These are phyloP conservation scores for Sistotremastrum niveocremeum DNA, from an alignment of 768 basidiomycete species.

Conservation along the genomic window DNA sequence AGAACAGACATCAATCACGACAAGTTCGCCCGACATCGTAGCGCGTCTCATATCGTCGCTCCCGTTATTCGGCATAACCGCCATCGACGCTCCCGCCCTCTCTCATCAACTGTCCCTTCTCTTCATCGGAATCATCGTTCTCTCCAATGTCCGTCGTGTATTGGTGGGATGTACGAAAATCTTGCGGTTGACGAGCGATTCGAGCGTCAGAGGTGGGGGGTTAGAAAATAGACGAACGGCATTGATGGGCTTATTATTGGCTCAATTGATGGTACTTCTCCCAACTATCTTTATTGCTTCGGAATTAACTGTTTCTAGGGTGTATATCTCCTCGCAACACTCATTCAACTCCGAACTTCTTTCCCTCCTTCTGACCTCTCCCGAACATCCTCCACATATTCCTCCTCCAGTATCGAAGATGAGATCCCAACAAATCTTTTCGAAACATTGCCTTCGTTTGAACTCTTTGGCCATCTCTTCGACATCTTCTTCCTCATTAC, in stretches of 20 bases:
- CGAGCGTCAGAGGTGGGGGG: slow-evolving; percentile 28
- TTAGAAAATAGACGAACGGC: slow-evolving; percentile 1
- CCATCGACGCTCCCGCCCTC: slow-evolving; percentile 25
- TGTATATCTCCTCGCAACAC: slow-evolving; percentile 69
- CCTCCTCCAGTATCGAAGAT: not conserved
- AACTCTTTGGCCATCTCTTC: slow-evolving; percentile 61
- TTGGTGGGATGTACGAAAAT: slow-evolving; percentile 24
- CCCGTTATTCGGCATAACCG: slow-evolving; percentile 21
- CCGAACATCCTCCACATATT: not conserved
- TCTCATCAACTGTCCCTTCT: slow-evolving; percentile 48
- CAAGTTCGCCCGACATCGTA: slow-evolving; percentile 22
- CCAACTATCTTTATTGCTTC: not conserved
- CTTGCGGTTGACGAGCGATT: slow-evolving; percentile 25
- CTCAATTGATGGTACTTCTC: slow-evolving; percentile 64
- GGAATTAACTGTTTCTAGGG: slow-evolving; percentile 31
- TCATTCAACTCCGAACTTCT: slow-evolving; percentile 69
- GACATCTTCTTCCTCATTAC: slow-evolving; percentile 54
- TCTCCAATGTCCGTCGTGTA: slow-evolving; percentile 58
- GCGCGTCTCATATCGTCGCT: slow-evolving; percentile 26
- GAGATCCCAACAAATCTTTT: slow-evolving; percentile 38
- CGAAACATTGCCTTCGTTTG: slow-evolving; percentile 56
- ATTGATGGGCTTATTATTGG: slow-evolving; percentile 23
- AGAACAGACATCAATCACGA: slow-evolving; percentile 23
- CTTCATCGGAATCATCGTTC: slow-evolving; percentile 65
- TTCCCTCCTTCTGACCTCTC: slow-evolving; percentile 45